Conservation (phyloP, 805 yeast species). For the Maudiozyma saulgeensis region DNA sequence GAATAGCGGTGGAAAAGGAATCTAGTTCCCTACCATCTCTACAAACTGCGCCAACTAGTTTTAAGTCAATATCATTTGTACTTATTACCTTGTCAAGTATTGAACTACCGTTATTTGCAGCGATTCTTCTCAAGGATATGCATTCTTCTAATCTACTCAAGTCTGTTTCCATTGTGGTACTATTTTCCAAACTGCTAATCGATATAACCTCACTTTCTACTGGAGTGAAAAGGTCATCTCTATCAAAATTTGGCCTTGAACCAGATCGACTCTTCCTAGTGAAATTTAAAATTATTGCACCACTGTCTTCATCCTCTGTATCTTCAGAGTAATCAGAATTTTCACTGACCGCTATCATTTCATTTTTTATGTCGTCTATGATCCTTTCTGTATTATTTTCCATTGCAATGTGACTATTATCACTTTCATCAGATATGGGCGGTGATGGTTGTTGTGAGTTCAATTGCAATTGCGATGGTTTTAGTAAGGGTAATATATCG, state of each 20-base stretch:
- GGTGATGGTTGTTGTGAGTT: slow-evolving; percentile 1
- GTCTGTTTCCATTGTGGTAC: slow-evolving; percentile 2
- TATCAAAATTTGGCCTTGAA: not conserved
- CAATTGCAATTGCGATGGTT: not conserved
- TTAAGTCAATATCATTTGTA: slow-evolving; percentile 1
- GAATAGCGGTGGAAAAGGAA: slow-evolving; percentile 20
- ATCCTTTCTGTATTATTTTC: not conserved
- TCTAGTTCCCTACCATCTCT: not conserved
- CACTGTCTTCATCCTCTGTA: slow-evolving; percentile 7
- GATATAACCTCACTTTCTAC: slow-evolving; percentile 9
- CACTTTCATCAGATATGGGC: not conserved
- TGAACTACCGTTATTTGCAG: not conserved
- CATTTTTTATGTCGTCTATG: not conserved
- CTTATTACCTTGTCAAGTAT: not conserved
- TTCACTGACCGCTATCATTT: not conserved
- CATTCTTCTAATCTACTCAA: not conserved
- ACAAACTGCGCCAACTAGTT: slow-evolving; percentile 2
- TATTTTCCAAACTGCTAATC: slow-evolving; percentile 9
- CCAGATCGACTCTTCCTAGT: slow-evolving; percentile 4
- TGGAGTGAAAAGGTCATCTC: slow-evolving; percentile 4
- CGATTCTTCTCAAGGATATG: not conserved
- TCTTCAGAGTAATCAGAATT: not conserved
- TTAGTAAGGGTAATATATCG: not conserved
- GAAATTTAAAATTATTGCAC: slow-evolving; percentile 19
- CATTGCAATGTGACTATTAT: not conserved